Percentiles rank a stretch among this genome's conserved stretches.
Evolutionary conservation across 768 basidiomycete species (phyloP).

Genomic region (Inosperma sp.): DNA sequence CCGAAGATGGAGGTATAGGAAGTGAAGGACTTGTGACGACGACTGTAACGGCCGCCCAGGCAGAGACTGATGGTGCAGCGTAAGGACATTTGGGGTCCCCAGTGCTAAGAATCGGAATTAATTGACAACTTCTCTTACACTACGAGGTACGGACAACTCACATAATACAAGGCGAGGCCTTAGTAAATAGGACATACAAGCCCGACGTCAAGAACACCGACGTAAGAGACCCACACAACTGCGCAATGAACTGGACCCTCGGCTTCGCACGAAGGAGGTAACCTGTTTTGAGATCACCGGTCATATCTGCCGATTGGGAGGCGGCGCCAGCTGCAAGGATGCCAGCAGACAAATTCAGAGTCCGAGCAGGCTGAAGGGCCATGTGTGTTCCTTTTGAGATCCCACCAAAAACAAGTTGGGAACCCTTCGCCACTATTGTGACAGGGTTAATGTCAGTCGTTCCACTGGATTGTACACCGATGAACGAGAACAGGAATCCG

Average conservation of each 20-base stretch:
- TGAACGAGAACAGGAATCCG: slow-evolving; percentile 63
- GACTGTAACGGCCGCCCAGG: slow-evolving; percentile 53
- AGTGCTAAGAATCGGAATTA: background rate
- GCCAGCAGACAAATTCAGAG: slow-evolving; percentile 49
- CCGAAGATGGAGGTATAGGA: slow-evolving; percentile 53
- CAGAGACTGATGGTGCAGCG: slow-evolving; percentile 50
- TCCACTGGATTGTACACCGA: slow-evolving; percentile 58
- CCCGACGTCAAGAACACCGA: slow-evolving; percentile 57
- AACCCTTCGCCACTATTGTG: slow-evolving; percentile 55
- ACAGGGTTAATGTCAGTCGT: slow-evolving; percentile 61
- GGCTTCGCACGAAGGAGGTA: slow-evolving; percentile 64
- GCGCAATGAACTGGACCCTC: slow-evolving; percentile 57
- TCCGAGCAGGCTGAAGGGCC: slow-evolving; percentile 32
- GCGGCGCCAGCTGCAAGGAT: slow-evolving; percentile 52
- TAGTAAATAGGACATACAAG: slow-evolving; percentile 58
- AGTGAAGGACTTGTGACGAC: slow-evolving; percentile 47
- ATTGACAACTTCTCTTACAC: background rate
- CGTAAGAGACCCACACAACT: slow-evolving; percentile 53
- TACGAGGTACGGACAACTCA: slow-evolving; percentile 24
- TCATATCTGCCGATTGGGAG: slow-evolving; percentile 60
- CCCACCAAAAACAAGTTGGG: slow-evolving; percentile 63
- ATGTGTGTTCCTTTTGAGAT: slow-evolving; percentile 46
- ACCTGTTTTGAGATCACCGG: slow-evolving; percentile 64
- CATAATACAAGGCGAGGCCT: slow-evolving; percentile 58
- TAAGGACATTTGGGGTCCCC: slow-evolving; percentile 41